Percentiles rank a stretch among this genome's conserved stretches.
These are phyloP conservation scores for Rhynchosporium agropyri DNA, from an alignment of 2,329 filamentous ascomycete species.

Conservation along the genomic window DNA sequence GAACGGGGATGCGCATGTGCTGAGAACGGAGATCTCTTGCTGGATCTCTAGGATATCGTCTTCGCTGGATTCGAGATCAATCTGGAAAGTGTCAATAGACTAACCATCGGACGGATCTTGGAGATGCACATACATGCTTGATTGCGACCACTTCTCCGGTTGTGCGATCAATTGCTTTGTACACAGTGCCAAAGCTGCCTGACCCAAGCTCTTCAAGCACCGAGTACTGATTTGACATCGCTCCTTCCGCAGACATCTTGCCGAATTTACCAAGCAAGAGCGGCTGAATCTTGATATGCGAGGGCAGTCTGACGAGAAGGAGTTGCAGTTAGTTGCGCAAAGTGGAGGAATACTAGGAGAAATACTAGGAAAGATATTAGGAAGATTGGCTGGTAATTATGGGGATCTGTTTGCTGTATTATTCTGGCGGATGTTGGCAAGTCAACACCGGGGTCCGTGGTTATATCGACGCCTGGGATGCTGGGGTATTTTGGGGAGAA, in stretches of 20 bases:
- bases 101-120: not conserved
- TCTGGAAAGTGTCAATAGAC: conserved; percentile 56
- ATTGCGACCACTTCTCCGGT: conserved; percentile 95
- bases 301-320: conserved; percentile 29
- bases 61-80: conserved; percentile 97
- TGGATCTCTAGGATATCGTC: conserved; percentile 99
- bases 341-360: not conserved
- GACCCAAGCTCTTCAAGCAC: conserved; percentile 81
- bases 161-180: conserved; percentile 89
- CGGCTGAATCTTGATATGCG: conserved; percentile 21
- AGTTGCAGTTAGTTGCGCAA: conserved; percentile 16
- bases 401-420: conserved; percentile 16
- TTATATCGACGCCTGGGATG: not conserved
- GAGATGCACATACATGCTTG: conserved; percentile 73
- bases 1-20: conserved; percentile 90
- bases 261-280: conserved; percentile 25
- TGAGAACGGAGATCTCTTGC: conserved; percentile 92
- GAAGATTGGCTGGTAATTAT: not conserved
- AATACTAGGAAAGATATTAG: too few species aligned
- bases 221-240: conserved; percentile 80
- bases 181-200: conserved; percentile 91
- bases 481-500: not conserved
- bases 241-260: conserved; percentile 44
- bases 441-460: conserved; percentile 15
- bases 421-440: conserved; percentile 12